Conservation (phyloP, 2,329 filamentous ascomycete species). For the Penicillium sp. region DNA sequence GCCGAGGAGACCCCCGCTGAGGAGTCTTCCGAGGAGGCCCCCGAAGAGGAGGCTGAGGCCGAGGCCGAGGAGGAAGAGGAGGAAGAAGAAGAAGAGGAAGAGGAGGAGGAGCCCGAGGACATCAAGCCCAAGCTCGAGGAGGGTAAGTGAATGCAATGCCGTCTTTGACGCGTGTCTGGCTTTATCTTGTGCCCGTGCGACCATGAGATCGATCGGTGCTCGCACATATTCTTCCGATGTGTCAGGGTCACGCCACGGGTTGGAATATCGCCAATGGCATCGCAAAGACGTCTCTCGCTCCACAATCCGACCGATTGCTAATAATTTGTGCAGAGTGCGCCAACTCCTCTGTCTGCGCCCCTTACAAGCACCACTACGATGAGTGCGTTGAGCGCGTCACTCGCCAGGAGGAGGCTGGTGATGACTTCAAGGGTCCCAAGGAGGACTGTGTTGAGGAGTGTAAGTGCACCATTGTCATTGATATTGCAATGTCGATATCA, state of each 20-base stretch:
- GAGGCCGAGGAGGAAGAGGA: conserved; percentile 66
- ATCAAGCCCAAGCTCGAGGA: conserved; percentile 86
- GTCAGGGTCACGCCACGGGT: conserved; percentile 5
- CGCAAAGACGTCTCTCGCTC: conserved; percentile 5
- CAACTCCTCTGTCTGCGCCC: conserved; percentile 79
- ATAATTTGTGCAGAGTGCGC: conserved; percentile 70
- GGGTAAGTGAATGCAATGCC: conserved; percentile 63
- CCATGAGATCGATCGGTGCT: background rate
- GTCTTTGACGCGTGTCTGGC: background rate
- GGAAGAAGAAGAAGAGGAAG: conserved; percentile 75
- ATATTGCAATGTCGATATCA: background rate
- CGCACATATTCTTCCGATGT: conserved; percentile 2
- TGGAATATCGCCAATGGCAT: conserved; percentile 17
- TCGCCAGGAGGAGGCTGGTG: conserved; percentile 60
- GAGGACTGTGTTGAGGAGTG: conserved; percentile 99
- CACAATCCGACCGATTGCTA: conserved; percentile 4
- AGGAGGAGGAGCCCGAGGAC: conserved; percentile 79
- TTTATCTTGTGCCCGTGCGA: conserved; percentile 1
- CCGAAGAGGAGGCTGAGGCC: conserved; percentile 56
- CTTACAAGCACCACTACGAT: conserved; percentile 96
- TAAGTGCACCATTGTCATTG: conserved; percentile 56
- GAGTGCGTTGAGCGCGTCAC: conserved; percentile 96
- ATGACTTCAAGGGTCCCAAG: conserved; percentile 69
- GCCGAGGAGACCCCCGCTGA: conserved; percentile 46
- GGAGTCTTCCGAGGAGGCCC: conserved; percentile 52